Evolutionary conservation across 2,329 filamentous ascomycete species (phyloP).

Genomic region (Venturia carpophila): DNA sequence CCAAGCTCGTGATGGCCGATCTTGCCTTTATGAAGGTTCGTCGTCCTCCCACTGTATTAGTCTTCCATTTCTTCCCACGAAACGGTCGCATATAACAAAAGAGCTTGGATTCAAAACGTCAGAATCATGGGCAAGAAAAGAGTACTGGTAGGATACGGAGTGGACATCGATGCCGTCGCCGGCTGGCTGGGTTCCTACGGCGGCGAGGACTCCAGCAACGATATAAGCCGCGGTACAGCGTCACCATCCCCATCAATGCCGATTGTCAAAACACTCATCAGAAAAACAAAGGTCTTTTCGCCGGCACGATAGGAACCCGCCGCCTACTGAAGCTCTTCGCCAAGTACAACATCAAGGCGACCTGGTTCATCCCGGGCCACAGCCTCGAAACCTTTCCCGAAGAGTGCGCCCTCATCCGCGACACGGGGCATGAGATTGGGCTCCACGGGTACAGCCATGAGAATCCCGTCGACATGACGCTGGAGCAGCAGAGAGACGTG

Average conservation of each 20-base stretch:
- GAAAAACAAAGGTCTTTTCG: constrained; percentile 47
- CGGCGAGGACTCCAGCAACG: constrained; percentile 62
- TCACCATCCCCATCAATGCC: background rate
- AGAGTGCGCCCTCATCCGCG: constrained; percentile 51
- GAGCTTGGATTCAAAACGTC: background rate
- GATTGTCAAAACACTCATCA: background rate
- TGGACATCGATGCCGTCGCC: constrained; percentile 69
- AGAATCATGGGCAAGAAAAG: constrained; percentile 41
- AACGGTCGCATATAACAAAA: background rate
- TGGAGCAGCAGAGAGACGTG: constrained; percentile 68
- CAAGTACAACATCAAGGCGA: constrained; percentile 66
- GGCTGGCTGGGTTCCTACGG: constrained; percentile 71
- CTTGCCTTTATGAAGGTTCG: background rate
- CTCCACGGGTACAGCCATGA: constrained; percentile 67
- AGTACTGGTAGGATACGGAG: constrained; percentile 54
- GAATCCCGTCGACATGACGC: constrained; percentile 62
- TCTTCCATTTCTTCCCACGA: background rate
- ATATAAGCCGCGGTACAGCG: constrained; percentile 51
- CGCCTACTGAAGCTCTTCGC: constrained; percentile 63
- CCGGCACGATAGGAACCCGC: constrained; percentile 58
- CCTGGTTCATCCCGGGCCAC: constrained; percentile 54
- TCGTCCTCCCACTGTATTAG: background rate
- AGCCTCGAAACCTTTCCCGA: constrained; percentile 60
- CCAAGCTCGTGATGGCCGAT: background rate
- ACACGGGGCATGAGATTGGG: constrained; percentile 58